Base-by-base conservation (phyloP, 225 moss, liverwort and hornwort genomes). In the Ulota crispa region DNA sequence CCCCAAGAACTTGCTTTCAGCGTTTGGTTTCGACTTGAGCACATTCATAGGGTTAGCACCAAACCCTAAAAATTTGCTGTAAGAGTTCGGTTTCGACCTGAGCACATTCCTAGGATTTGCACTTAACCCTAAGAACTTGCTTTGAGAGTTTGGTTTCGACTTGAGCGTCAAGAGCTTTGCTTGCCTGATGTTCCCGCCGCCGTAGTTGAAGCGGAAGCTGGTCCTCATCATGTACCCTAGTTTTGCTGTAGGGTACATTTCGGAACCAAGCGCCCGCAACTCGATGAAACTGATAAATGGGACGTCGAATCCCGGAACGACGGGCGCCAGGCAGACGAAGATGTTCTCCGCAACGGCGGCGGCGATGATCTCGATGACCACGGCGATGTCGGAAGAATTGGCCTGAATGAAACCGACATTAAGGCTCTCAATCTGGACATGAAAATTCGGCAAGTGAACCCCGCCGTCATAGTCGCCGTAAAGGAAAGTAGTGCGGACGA, bases 251-350 rank as follows among this genome's bases (percentile, higher is more conserved):
- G 83, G 77, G 72, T 88, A 88, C 68, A 64, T 73, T 12, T 36
- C 7, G 1, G 20, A 0, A 6, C 42, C 80, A 14, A 88, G 54
- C 4, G 20, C 15, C 18, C 88, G 82, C 45, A 88, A 7, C 76
- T 85, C 88, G 26, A 88, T 80, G 32, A 70, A 79, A 27, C 69
- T 88, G 34, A 88, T 80, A 12, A 85, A 88, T 9, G 88, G 88
- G 65, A 80, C 83, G 64, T 85, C 80, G 12, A 9, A 13, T 31
- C 86, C 86, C 6, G 14, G 50, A 1, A 12, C 19, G 6, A 30
- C 26, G 27, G 88, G 88, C 24, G 73, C 82, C 39, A 88, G 60
- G 34, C 88, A 88, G 19, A 88, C 41, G 9, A 66, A 88, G 15
- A 88, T 61, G 27, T 54, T 82, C 32, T 71, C 53, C 16, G 85